phyloP scores from a whole-genome alignment of 108 stramenopile genomes.

The Chaetoceros muelleri region DNA sequence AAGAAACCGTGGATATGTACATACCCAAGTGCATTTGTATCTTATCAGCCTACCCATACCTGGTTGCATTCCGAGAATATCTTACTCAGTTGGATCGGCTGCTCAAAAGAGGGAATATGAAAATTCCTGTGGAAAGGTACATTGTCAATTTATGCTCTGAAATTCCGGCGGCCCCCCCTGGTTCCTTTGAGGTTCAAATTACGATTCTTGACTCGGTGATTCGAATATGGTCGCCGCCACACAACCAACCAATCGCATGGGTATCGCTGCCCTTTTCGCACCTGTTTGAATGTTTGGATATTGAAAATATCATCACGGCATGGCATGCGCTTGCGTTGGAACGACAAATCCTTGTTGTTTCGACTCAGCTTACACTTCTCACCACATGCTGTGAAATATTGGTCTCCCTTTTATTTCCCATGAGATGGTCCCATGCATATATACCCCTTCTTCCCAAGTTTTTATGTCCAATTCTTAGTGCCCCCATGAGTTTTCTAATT shows the following conservation, averaged over 20 bases:
- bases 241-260: constrained; percentile 86
- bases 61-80: constrained; percentile 80
- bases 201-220: constrained; percentile 68
- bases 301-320: constrained; percentile 62
- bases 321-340: constrained; percentile 77
- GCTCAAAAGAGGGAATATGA: constrained; percentile 61
- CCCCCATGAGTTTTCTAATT: constrained; percentile 79
- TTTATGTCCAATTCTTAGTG: constrained; percentile 64
- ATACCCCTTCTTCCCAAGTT: constrained; percentile 76
- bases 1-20: constrained; percentile 31
- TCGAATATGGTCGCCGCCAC: constrained; percentile 77
- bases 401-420: constrained; percentile 78
- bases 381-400: constrained; percentile 80
- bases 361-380: constrained; percentile 75
- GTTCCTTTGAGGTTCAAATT: constrained; percentile 78
- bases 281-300: constrained; percentile 79
- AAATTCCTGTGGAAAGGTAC: constrained; percentile 88
- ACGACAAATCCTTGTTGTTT: constrained; percentile 78
- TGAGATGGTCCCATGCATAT: constrained; percentile 86
- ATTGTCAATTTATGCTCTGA: constrained; percentile 90
- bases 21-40: constrained; percentile 86
- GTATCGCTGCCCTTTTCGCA: constrained; percentile 73
- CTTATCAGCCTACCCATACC: constrained; percentile 84
- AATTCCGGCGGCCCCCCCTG: constrained; percentile 88
- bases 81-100: constrained; percentile 81